Conservation (phyloP, 2,329 filamentous ascomycete genomes). For the Nemania sp. region DNA sequence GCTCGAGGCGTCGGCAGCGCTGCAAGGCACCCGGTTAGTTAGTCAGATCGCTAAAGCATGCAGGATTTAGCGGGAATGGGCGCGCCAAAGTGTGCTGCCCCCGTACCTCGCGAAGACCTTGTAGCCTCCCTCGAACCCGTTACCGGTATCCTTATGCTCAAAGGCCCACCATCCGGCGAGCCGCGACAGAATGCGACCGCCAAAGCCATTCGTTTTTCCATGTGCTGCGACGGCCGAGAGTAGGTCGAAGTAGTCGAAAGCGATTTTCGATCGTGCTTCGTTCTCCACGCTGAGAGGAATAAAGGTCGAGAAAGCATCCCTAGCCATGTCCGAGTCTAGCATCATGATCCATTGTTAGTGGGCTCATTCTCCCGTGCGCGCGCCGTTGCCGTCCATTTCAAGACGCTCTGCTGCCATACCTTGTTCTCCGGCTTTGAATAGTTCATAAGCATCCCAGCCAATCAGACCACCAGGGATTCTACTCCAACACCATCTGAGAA, state of each 20-base stretch:
- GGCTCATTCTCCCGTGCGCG: not conserved
- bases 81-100: conserved; percentile 36
- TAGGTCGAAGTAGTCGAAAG: conserved; percentile 95
- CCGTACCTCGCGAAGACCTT: conserved; percentile 79
- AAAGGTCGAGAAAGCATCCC: conserved; percentile 94
- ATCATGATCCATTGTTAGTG: conserved; percentile 9
- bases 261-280: conserved; percentile 80
- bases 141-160: conserved; percentile 82
- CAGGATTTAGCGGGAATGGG: not conserved
- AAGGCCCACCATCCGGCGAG: conserved; percentile 99
- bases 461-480: conserved; percentile 88
- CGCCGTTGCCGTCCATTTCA: not conserved
- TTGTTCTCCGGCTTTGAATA: conserved; percentile 92
- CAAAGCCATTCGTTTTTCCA: conserved; percentile 89
- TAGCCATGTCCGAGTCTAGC: conserved; percentile 84
- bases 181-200: conserved; percentile 88
- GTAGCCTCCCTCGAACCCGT: conserved; percentile 94
- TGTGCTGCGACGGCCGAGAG: conserved; percentile 89
- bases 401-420: conserved; percentile 55
- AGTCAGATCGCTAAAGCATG: not conserved
- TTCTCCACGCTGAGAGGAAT: conserved; percentile 93
- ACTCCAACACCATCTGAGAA: conserved; percentile 98
- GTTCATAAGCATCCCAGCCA: conserved; percentile 94
- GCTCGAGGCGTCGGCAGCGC: conserved; percentile 91
- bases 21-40: conserved; percentile 46